phyloP scores from a whole-genome alignment of 805 yeast species.

The Yarrowia sp. region DNA sequence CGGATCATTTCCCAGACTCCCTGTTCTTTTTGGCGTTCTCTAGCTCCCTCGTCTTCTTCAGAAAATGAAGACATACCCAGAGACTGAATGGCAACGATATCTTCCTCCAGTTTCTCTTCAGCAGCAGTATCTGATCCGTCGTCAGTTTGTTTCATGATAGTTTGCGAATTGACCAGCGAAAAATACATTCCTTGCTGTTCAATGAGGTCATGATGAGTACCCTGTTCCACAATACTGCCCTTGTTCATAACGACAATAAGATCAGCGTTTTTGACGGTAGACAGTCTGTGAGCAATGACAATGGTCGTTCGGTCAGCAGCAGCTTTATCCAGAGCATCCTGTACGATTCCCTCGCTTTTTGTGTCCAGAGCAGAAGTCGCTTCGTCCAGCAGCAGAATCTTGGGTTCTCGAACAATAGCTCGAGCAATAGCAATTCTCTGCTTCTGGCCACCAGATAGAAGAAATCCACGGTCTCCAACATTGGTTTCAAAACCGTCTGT shows the following conservation, averaged over 20 bases:
- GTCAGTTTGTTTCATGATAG: constrained; percentile 28
- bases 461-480: constrained; percentile 56
- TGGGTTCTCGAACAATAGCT: constrained; percentile 57
- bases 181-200: constrained; percentile 34
- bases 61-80: neutral
- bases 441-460: constrained; percentile 63
- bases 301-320: constrained; percentile 46
- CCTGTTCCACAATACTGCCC: constrained; percentile 51
- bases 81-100: neutral
- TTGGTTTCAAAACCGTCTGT: constrained; percentile 80
- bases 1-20: neutral
- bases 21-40: constrained; percentile 11
- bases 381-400: constrained; percentile 55
- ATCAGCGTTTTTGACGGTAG: constrained; percentile 55
- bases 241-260: constrained; percentile 51
- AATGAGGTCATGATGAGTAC: constrained; percentile 42
- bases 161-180: constrained; percentile 40
- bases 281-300: constrained; percentile 55
- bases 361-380: constrained; percentile 55
- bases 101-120: constrained; percentile 2
- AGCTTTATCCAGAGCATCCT: constrained; percentile 42
- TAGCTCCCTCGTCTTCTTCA: neutral
- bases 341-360: constrained; percentile 41
- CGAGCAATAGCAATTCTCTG: constrained; percentile 65
- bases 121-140: neutral